Conservation (phyloP, 169 alveolate species). For the Pseudocohnilembus persalinus region DNA sequence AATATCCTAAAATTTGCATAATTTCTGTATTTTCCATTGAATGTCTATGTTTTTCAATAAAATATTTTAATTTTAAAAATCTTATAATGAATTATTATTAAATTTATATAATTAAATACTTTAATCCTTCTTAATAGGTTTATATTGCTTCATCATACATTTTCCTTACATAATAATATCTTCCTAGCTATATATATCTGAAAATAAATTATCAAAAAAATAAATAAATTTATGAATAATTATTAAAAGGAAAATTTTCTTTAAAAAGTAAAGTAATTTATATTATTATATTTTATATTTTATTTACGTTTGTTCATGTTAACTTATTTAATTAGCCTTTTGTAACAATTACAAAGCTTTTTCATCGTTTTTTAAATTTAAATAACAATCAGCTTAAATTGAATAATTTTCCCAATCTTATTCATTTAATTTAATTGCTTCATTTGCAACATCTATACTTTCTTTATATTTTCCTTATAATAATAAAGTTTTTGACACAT, state of each 20-base stretch:
- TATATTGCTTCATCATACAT: slow-evolving; percentile 81
- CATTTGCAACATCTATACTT: slow-evolving; percentile 81
- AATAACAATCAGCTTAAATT: slow-evolving; percentile 79
- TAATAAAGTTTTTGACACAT: slow-evolving; percentile 62
- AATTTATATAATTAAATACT: no score
- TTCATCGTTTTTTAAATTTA: slow-evolving; percentile 59
- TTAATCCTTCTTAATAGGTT: slow-evolving; percentile 82
- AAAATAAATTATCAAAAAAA: background rate
- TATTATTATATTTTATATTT: background rate
- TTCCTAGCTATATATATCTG: slow-evolving; percentile 24
- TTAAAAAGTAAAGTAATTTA: no score
- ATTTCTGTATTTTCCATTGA: slow-evolving; percentile 86
- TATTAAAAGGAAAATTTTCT: no score
- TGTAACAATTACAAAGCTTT: slow-evolving; percentile 67
- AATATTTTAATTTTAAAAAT: no score
- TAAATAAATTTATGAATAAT: background rate
- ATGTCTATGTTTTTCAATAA: slow-evolving; percentile 9
- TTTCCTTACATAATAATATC: slow-evolving; percentile 37
- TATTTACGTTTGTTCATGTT: slow-evolving; percentile 65
- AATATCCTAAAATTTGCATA: slow-evolving; percentile 77
- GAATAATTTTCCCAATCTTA: slow-evolving; percentile 86
- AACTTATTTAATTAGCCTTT: slow-evolving; percentile 75
- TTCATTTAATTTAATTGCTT: slow-evolving; percentile 66
- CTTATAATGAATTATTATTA: no score
- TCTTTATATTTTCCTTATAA: slow-evolving; percentile 76